Percentiles rank a stretch among this genome's conserved stretches.
Evolutionary conservation across 2,329 filamentous ascomycete species (phyloP).

Genomic region (Tolypocladium tundrense): DNA sequence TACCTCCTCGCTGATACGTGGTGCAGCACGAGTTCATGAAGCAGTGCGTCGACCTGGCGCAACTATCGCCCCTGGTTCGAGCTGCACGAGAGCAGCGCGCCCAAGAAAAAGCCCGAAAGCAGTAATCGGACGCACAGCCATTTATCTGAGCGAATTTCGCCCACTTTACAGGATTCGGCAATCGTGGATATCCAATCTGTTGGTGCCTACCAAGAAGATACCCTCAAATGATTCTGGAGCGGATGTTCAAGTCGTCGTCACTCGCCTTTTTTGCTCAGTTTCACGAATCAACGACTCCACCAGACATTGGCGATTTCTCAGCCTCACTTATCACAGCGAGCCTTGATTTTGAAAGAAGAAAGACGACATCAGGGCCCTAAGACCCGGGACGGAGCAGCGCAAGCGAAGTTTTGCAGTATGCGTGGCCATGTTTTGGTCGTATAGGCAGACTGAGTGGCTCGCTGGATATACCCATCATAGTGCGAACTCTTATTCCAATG

Average conservation of each 20-base stretch:
- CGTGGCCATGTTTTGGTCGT: not conserved
- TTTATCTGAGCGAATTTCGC: not conserved
- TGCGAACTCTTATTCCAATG: not conserved
- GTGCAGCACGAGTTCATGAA: slow-evolving; percentile 71
- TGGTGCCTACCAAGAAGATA: not conserved
- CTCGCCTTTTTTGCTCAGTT: not conserved
- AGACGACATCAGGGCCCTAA: not conserved
- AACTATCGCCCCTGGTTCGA: slow-evolving; percentile 77
- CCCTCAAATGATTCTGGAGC: not conserved
- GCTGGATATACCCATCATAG: not conserved
- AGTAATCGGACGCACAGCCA: slow-evolving; percentile 10
- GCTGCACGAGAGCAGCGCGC: slow-evolving; percentile 77
- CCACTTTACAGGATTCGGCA: not conserved
- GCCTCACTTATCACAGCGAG: not conserved
- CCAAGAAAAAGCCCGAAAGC: slow-evolving; percentile 69
- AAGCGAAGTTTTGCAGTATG: not conserved
- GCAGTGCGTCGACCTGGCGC: slow-evolving; percentile 60
- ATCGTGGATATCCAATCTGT: not conserved
- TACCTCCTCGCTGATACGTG: slow-evolving; percentile 9
- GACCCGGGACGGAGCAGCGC: not conserved
- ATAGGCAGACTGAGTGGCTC: not conserved
- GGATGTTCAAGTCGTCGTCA: not conserved
- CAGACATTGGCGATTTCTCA: not conserved
- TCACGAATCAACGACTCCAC: not conserved
- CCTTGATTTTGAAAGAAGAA: not conserved